Evolutionary conservation across 1,284 basidiomycete species (phyloP).

Genomic region (Tilletia walkeri): DNA sequence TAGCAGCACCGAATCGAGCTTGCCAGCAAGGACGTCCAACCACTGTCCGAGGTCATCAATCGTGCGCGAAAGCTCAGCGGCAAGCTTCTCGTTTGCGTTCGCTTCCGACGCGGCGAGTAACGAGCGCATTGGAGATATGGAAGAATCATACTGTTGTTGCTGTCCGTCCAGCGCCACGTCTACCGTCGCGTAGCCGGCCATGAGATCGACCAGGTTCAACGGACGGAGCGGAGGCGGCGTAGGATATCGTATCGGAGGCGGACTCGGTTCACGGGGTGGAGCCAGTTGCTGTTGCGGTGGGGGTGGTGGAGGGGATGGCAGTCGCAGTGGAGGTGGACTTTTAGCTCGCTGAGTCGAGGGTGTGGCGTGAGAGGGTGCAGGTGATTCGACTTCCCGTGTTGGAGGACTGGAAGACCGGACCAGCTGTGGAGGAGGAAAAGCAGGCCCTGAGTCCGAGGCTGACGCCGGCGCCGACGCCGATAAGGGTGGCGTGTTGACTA

Average conservation of each 20-base stretch:
- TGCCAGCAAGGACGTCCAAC: conserved; percentile 67
- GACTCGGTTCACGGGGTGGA: background rate
- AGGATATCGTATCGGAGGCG: background rate
- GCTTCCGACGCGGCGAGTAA: background rate
- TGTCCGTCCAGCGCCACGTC: no score
- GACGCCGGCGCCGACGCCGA: no score
- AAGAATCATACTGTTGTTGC: no score
- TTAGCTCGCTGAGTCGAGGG: background rate
- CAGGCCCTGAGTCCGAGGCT: no score
- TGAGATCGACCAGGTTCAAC: conserved; percentile 68
- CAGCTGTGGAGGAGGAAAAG: no score
- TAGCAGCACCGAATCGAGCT: background rate
- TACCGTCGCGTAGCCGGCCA: background rate
- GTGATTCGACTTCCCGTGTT: background rate
- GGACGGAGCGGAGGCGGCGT: conserved; percentile 60
- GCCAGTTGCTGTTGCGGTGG: background rate
- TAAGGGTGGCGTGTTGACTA: no score
- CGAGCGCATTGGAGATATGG: background rate
- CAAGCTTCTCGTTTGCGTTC: conserved; percentile 66
- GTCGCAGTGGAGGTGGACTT: background rate
- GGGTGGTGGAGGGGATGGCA: background rate
- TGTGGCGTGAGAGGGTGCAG: background rate
- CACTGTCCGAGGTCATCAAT: conserved; percentile 77
- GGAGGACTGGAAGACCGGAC: no score
- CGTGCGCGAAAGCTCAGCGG: conserved; percentile 70